Evolutionary conservation across 2,329 filamentous ascomycete genomes (phyloP).

Genomic region (Fusarium nurragi): DNA sequence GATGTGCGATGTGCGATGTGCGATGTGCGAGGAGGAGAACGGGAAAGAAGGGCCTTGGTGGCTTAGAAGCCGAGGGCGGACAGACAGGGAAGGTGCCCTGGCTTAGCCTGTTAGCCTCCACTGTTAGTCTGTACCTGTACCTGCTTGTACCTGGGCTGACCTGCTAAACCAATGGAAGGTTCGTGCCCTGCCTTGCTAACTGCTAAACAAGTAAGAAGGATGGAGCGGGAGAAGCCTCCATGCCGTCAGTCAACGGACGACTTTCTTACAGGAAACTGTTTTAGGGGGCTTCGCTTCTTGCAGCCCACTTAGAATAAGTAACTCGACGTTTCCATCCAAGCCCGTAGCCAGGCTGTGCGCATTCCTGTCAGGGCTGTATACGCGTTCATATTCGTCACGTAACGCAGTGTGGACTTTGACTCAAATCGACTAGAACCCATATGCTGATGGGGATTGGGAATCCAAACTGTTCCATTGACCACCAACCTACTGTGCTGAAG

Average conservation of each 20-base stretch:
- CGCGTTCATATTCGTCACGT: constrained; percentile 26
- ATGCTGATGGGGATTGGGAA: neutral
- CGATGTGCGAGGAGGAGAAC: constrained; percentile 28
- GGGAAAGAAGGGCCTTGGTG: constrained; percentile 29
- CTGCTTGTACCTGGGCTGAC: neutral
- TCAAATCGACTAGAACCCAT: neutral
- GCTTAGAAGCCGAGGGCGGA: constrained; percentile 1
- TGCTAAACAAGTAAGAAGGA: constrained; percentile 16
- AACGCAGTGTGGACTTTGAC: constrained; percentile 1
- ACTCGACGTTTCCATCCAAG: constrained; percentile 2
- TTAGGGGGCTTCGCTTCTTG: neutral
- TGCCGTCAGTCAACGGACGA: constrained; percentile 2
- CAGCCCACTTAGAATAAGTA: neutral
- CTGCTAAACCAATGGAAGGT: neutral
- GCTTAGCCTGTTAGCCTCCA: neutral
- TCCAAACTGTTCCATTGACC: neutral
- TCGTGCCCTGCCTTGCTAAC: constrained; percentile 8
- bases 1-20: constrained; percentile 30
- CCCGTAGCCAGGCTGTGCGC: constrained; percentile 20
- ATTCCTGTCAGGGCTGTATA: constrained; percentile 30
- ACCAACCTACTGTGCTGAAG: neutral
- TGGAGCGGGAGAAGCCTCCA: constrained; percentile 5
- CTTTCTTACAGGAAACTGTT: neutral
- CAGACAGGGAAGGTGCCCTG: constrained; percentile 14
- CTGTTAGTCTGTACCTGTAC: constrained; percentile 2